A percentile compares a stretch with the other conserved stretches of the same genome.
Evolutionary conservation across 352 stramenopile genomes (phyloP).

Genomic region (Aphanomyces astaci): DNA sequence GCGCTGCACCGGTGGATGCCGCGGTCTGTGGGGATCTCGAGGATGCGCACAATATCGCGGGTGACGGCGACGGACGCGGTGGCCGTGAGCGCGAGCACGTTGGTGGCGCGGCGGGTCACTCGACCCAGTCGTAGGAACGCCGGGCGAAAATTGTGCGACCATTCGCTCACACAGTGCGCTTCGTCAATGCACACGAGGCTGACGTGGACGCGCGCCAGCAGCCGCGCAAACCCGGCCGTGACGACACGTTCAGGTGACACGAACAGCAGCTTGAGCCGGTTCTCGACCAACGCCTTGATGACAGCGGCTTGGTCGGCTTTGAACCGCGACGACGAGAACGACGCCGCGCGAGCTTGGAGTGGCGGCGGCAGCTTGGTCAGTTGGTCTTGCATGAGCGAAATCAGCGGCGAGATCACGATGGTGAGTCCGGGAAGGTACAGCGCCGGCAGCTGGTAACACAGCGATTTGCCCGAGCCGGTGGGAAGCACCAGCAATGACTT

Average conservation of each 20-base stretch:
- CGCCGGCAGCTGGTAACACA: constrained; percentile 95
- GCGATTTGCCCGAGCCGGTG: constrained; percentile 97
- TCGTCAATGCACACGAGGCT: constrained; percentile 91
- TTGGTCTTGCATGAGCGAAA: constrained; percentile 92
- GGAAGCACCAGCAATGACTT: constrained; percentile 87
- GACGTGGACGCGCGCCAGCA: constrained; percentile 45
- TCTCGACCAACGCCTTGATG: constrained; percentile 51
- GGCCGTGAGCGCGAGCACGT: constrained; percentile 88
- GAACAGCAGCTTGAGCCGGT: constrained; percentile 79
- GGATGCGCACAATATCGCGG: constrained; percentile 43
- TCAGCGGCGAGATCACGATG: constrained; percentile 88
- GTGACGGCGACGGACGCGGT: constrained; percentile 82
- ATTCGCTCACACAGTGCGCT: constrained; percentile 92
- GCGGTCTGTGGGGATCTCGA: constrained; percentile 29
- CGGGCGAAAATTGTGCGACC: constrained; percentile 92
- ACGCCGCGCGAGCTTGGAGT: constrained; percentile 48
- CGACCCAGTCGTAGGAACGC: constrained; percentile 58
- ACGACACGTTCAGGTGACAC: constrained; percentile 86
- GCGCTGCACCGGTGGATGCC: constrained; percentile 20
- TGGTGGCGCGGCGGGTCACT: constrained; percentile 31
- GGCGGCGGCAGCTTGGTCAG: constrained; percentile 55
- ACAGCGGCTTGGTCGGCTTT: constrained; percentile 56
- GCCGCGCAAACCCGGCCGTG: constrained; percentile 66
- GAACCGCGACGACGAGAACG: constrained; percentile 37
- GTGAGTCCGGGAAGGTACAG: constrained; percentile 81